These are phyloP conservation scores for Yamadazyma takamatsuzukensis DNA, from an alignment of 805 yeast species.

Conservation along the genomic window DNA sequence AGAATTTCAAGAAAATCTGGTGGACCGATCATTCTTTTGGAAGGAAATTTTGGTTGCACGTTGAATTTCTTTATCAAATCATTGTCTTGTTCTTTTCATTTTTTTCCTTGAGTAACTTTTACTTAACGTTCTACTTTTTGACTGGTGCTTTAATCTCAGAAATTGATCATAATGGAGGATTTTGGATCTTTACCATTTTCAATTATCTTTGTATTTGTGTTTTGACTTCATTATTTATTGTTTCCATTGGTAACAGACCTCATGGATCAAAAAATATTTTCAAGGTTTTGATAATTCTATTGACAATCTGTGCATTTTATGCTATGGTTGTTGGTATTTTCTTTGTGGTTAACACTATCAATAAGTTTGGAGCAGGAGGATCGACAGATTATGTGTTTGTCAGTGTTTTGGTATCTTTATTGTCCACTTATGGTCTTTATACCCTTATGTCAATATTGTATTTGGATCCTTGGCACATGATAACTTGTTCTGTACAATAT, in stretches of 20 bases:
- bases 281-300: conserved; percentile 62
- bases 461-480: conserved; percentile 94
- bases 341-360: conserved; percentile 60
- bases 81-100: conserved; percentile 78
- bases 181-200: conserved; percentile 77
- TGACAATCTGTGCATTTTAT: conserved; percentile 77
- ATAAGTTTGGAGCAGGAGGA: conserved; percentile 37
- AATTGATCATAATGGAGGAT: conserved; percentile 46
- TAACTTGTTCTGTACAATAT: conserved; percentile 85
- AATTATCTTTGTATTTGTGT: conserved; percentile 81
- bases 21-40: conserved; percentile 65
- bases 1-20: conserved; percentile 77
- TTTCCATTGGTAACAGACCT: conserved; percentile 96
- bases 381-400: conserved; percentile 51
- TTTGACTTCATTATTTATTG: conserved; percentile 81
- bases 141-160: conserved; percentile 69
- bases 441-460: conserved; percentile 77
- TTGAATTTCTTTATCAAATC: conserved; percentile 84
- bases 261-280: conserved; percentile 88
- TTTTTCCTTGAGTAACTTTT: conserved; percentile 90
- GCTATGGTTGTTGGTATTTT: conserved; percentile 79
- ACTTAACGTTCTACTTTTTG: conserved; percentile 85
- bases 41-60: conserved; percentile 66
- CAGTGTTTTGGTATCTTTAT: conserved; percentile 76
- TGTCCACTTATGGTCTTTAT: conserved; percentile 91